phyloP scores from a whole-genome alignment of 495 filamentous ascomycete species.

The Beverwykella pulmonaria region DNA sequence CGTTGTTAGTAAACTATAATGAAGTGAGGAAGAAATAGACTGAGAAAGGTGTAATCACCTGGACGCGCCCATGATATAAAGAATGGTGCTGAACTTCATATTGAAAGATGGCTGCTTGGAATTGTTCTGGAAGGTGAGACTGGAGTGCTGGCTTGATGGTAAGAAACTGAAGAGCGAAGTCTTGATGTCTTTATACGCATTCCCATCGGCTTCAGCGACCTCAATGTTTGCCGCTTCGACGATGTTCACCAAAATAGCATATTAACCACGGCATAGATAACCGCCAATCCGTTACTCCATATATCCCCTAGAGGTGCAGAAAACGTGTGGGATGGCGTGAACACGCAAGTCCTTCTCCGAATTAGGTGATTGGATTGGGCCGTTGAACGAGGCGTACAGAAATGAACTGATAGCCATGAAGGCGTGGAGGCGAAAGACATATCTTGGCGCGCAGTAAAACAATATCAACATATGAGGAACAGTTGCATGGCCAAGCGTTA shows the following conservation, averaged over 20 bases:
- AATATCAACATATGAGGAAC: constrained; percentile 32
- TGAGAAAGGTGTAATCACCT: constrained; percentile 9
- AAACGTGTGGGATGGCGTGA: constrained; percentile 3
- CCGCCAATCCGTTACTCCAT: constrained; percentile 20
- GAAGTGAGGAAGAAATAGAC: neutral
- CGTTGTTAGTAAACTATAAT: neutral
- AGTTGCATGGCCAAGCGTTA: constrained; percentile 1
- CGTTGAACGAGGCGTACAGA: constrained; percentile 20
- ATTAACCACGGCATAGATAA: constrained; percentile 23
- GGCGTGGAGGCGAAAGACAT: neutral
- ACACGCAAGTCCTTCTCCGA: constrained; percentile 1
- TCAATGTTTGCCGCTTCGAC: neutral
- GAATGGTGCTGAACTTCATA: constrained; percentile 33
- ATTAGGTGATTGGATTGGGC: constrained; percentile 8
- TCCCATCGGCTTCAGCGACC: neutral
- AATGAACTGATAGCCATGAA: constrained; percentile 10
- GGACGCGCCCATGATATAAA: constrained; percentile 10
- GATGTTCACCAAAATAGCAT: constrained; percentile 12
- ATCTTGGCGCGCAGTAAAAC: constrained; percentile 9
- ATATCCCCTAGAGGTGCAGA: neutral
- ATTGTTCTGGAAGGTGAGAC: constrained; percentile 6
- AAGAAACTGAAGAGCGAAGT: neutral
- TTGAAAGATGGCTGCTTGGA: constrained; percentile 3
- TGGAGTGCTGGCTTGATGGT: constrained; percentile 14
- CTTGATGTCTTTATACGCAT: constrained; percentile 15